Base-by-base conservation (phyloP, 768 basidiomycete species). In the Psilocybe azurescens region DNA sequence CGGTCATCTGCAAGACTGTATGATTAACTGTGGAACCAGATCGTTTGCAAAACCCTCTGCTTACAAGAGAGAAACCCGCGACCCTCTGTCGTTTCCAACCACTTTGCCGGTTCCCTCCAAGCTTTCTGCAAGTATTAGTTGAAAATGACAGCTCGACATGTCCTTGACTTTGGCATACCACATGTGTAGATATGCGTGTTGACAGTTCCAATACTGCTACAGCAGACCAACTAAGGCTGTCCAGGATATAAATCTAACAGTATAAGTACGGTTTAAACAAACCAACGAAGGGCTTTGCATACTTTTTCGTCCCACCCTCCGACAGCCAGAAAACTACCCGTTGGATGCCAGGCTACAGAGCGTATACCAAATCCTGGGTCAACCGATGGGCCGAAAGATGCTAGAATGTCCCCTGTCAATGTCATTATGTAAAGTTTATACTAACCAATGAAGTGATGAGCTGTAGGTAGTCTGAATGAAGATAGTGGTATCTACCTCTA, bases 281-380 rank as follows among this genome's bases (percentile, higher is more conserved):
- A 52, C 7, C 11, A 50, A 24, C 2, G 3, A 14, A 58, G 33
- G 33, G 51, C 56, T 28, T 58, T 50, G 65, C 77, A 46, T 58
- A 91, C 94, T 76, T 90, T 93, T 68, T 95, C 94, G 74, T 96
- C 94, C 87, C 90, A 95, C 10, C 95, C 95, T 11, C 87, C 89
- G 0, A 95, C 81, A 1, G 89, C 91, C 8, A 97, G 77, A 71
- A 91, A 95, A 69, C 85, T 79, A 4, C 95, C 93, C 58, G 81
- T 89, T 3, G 95, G 95, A 74, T 95, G 93, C 95, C 95, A 98
- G 18, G 84, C 77, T 0, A 89, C 88, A 61, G 77, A 80, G 9
- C 94, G 85, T 47, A 97, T 87, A 5, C 95, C 95, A 59, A 95
- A 85, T 14, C 90, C 93, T 29, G 93, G 91, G 73, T 97, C 94